A percentile compares a stretch with the other conserved stretches of the same genome.
Conservation (phyloP, 2,329 filamentous ascomycete species). For the Fusarium keratoplasticum region DNA sequence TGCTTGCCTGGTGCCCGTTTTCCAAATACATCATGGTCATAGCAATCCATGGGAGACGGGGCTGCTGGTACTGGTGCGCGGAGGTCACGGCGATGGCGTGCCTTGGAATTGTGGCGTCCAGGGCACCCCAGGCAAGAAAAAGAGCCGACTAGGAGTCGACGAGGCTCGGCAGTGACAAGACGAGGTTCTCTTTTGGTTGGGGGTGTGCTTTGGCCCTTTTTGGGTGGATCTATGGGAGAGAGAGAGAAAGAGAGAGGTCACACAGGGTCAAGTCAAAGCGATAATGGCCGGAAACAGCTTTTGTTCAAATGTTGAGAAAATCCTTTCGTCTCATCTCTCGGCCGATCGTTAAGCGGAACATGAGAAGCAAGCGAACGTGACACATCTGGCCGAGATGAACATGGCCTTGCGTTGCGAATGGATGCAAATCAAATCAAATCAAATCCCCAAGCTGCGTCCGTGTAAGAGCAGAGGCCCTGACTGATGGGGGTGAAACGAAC, state of each 20-base stretch:
- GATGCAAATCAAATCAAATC: neutral
- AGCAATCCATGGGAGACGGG: neutral
- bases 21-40: conserved; percentile 10
- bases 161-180: conserved; percentile 5
- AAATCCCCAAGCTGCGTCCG: neutral
- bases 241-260: neutral
- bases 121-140: conserved; percentile 14
- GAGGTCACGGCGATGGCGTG: conserved; percentile 18
- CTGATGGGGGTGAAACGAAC: conserved; percentile 15
- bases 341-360: neutral
- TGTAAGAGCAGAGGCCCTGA: neutral
- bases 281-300: neutral
- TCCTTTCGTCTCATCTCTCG: neutral
- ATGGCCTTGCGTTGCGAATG: neutral
- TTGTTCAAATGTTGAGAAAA: neutral
- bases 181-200: conserved; percentile 10
- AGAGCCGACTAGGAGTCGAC: conserved; percentile 13
- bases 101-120: conserved; percentile 26
- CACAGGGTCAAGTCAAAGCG: neutral
- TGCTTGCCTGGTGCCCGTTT: neutral
- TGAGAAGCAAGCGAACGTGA: neutral
- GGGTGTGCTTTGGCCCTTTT: conserved; percentile 27
- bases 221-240: conserved; percentile 8
- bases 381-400: neutral
- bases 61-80: neutral